Percentiles rank a stretch among this genome's conserved stretches.
Conservation (phyloP, 805 yeast genomes). For the Metschnikowia gelsemii region DNA sequence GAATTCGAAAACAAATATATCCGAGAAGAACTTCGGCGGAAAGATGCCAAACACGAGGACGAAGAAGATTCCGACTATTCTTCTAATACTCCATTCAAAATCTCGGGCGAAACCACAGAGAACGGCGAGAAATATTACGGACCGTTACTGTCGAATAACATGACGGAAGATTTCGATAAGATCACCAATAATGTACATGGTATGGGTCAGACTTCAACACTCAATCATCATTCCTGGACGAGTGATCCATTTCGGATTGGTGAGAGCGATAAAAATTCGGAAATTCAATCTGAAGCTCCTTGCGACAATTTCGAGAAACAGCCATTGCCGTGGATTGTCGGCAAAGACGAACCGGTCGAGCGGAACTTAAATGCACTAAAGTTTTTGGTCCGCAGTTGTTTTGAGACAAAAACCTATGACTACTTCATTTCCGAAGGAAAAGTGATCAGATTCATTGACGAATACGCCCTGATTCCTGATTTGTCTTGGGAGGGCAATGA, state of each 20-base stretch:
- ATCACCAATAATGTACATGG: slow-evolving; percentile 2
- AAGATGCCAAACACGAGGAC: slow-evolving; percentile 1
- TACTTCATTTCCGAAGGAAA: slow-evolving; percentile 38
- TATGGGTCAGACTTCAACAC: slow-evolving; percentile 1
- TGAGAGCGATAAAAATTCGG: slow-evolving; percentile 5
- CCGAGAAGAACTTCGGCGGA: slow-evolving; percentile 4
- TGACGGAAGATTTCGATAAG: slow-evolving; percentile 39
- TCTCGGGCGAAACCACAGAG: slow-evolving; percentile 40
- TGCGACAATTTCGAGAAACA: slow-evolving; percentile 23
- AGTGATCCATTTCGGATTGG: slow-evolving; percentile 8
- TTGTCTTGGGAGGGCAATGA: slow-evolving; percentile 49
- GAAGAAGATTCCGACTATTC: slow-evolving; percentile 1
- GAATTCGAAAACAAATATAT: slow-evolving; percentile 7
- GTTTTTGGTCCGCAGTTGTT: slow-evolving; percentile 41
- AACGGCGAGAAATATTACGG: slow-evolving; percentile 48
- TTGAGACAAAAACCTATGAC: slow-evolving; percentile 38
- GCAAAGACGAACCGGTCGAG: slow-evolving; percentile 9
- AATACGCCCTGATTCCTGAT: slow-evolving; percentile 32
- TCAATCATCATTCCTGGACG: slow-evolving; percentile 14
- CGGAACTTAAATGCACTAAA: slow-evolving; percentile 35
- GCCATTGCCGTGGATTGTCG: slow-evolving; percentile 30
- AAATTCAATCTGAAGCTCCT: not conserved
- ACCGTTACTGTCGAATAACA: slow-evolving; percentile 48
- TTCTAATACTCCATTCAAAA: slow-evolving; percentile 14
- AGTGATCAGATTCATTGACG: slow-evolving; percentile 37